These are phyloP conservation scores for Sarocladiaceae sp. DNA, from an alignment of 2,329 filamentous ascomycete species.

Conservation along the genomic window DNA sequence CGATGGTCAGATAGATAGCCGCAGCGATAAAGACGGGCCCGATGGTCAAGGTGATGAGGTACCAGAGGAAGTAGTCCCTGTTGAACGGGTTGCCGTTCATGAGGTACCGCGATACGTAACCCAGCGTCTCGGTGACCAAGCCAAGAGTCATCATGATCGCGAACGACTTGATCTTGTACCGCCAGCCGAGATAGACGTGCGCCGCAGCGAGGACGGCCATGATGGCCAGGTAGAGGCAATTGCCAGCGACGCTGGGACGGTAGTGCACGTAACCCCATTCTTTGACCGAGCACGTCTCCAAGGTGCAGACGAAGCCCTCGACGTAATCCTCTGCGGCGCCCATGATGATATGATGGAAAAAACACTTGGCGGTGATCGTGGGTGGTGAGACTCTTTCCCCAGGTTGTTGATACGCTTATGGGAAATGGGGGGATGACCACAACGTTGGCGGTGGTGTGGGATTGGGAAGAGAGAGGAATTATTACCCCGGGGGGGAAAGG, in stretches of 20 bases:
- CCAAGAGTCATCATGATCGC: constrained; percentile 17
- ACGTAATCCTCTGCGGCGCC: constrained; percentile 4
- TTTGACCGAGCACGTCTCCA: constrained; percentile 9
- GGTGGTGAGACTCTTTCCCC: too few relatives aligned
- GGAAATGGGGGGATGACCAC: neutral
- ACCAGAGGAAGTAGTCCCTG: constrained; percentile 41
- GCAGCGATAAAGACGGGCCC: constrained; percentile 19
- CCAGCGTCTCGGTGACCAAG: constrained; percentile 15
- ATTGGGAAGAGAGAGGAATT: too few relatives aligned
- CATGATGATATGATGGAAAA: too few relatives aligned
- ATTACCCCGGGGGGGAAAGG: neutral
- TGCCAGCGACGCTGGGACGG: constrained; percentile 25
- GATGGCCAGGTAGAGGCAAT: constrained; percentile 28
- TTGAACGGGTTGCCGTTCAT: constrained; percentile 41
- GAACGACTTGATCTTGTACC: constrained; percentile 16
- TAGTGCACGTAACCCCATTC: constrained; percentile 24
- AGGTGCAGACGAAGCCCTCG: constrained; percentile 9
- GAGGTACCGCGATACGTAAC: constrained; percentile 16
- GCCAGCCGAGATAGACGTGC: constrained; percentile 14
- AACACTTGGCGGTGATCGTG: too few relatives aligned
- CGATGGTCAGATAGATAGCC: constrained; percentile 19
- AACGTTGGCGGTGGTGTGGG: too few relatives aligned
- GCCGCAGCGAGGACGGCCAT: constrained; percentile 20
- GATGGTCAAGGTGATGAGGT: constrained; percentile 18
- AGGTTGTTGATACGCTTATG: neutral